Evolutionary conservation across 2,329 filamentous ascomycete genomes (phyloP).

Genomic region (Nigrograna mackinnonii): DNA sequence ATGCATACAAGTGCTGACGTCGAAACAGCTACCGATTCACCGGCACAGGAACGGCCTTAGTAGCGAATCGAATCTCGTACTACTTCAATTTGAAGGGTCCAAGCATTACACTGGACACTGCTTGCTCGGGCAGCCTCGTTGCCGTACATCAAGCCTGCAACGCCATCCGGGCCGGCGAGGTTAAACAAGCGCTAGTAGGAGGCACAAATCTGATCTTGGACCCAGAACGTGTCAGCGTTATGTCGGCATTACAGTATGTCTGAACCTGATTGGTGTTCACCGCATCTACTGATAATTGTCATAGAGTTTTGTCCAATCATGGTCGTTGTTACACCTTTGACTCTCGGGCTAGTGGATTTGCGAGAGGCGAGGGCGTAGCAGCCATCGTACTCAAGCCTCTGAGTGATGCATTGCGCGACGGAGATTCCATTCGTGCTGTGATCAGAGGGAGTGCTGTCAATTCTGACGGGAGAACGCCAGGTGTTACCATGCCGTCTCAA

Average conservation of each 20-base stretch:
- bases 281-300: no score
- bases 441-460: constrained; percentile 32
- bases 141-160: constrained; percentile 19
- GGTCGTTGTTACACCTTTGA: constrained; percentile 22
- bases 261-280: no score
- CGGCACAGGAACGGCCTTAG: constrained; percentile 20
- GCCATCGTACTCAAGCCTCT: constrained; percentile 55
- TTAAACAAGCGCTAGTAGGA: constrained; percentile 8
- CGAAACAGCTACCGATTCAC: constrained; percentile 13
- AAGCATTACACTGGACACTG: constrained; percentile 38
- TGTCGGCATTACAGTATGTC: background rate
- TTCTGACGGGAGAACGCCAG: constrained; percentile 37
- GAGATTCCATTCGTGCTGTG: constrained; percentile 45
- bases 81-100: constrained; percentile 36
- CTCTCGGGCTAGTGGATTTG: constrained; percentile 49
- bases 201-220: constrained; percentile 2
- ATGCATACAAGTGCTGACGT: constrained; percentile 8
- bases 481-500: constrained; percentile 41
- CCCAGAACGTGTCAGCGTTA: background rate
- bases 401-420: constrained; percentile 48
- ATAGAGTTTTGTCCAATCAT: constrained; percentile 15
- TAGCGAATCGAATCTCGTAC: constrained; percentile 36
- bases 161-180: constrained; percentile 8
- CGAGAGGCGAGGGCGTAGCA: constrained; percentile 54
- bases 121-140: constrained; percentile 32